A percentile compares a stretch with the other conserved stretches of the same genome.
These are phyloP conservation scores for Sclerotinia nivalis DNA, from an alignment of 2,329 filamentous ascomycete genomes.

Conservation along the genomic window DNA sequence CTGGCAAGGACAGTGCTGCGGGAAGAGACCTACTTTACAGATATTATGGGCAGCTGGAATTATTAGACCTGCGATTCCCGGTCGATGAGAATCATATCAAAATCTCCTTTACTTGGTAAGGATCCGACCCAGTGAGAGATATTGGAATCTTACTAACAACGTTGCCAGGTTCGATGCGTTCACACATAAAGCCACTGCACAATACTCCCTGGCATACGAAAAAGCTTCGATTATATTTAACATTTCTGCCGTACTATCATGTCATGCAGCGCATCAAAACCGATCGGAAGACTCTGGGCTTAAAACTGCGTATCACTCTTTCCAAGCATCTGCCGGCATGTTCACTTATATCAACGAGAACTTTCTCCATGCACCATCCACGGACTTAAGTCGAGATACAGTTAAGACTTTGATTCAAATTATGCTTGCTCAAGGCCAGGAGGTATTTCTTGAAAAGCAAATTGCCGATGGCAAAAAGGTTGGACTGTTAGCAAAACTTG, in stretches of 20 bases:
- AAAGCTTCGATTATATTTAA: constrained; percentile 99
- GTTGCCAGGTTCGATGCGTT: constrained; percentile 93
- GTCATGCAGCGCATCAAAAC: constrained; percentile 90
- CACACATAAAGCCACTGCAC: constrained; percentile 93
- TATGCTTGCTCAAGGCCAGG: constrained; percentile 93
- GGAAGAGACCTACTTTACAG: constrained; percentile 91
- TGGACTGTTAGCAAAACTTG: constrained; percentile 86
- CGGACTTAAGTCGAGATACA: constrained; percentile 92
- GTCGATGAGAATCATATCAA: constrained; percentile 99
- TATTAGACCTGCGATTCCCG: constrained; percentile 91
- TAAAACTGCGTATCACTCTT: constrained; percentile 96
- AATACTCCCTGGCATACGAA: constrained; percentile 95
- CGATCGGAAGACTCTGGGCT: constrained; percentile 88
- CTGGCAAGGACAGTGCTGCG: constrained; percentile 92
- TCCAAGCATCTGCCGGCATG: constrained; percentile 98
- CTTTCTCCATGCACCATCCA: constrained; percentile 93
- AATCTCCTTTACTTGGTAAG: constrained; percentile 94
- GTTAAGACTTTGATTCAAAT: constrained; percentile 92
- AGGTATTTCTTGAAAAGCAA: constrained; percentile 97
- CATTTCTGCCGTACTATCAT: constrained; percentile 94
- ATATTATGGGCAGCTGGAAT: constrained; percentile 96
- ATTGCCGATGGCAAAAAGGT: constrained; percentile 90
- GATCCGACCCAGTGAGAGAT: constrained; percentile 5
- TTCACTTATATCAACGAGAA: constrained; percentile 99
- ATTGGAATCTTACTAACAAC: constrained; percentile 6